A percentile compares a stretch with the other conserved stretches of the same genome.
These are phyloP conservation scores for Pontederia paniculata DNA, from an alignment of 176 grass and related monocot species.

Conservation along the genomic window DNA sequence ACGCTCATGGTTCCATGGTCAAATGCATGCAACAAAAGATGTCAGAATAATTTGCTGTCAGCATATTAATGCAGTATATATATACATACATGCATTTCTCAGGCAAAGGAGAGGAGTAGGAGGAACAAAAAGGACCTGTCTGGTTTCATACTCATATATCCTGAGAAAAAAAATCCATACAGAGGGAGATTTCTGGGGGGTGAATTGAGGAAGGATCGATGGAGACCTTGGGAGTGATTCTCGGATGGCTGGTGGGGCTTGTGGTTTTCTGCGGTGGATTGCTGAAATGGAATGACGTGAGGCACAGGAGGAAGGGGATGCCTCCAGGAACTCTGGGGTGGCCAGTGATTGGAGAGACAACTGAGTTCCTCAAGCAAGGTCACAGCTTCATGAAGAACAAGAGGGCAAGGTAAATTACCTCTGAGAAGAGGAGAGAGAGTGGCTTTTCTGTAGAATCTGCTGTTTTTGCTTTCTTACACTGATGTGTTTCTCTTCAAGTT, in stretches of 20 bases:
- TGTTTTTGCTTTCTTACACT: no score
- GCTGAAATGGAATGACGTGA: conserved; percentile 22
- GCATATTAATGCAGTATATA: no score
- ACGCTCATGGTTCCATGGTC: no score
- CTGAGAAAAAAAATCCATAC: not conserved
- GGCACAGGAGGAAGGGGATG: conserved; percentile 15
- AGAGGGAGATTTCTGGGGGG: not conserved
- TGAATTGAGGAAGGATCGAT: not conserved
- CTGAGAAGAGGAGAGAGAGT: not conserved
- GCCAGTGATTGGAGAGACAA: conserved; percentile 21
- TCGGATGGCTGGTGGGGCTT: not conserved
- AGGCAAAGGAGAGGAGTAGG: no score
- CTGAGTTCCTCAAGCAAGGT: conserved; percentile 17
- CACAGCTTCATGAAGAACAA: conserved; percentile 17
- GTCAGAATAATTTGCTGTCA: no score
- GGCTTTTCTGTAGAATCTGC: no score
- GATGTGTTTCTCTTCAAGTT: no score
- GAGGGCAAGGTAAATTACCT: conserved; percentile 16
- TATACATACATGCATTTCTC: no score
- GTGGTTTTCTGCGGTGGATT: conserved; percentile 11
- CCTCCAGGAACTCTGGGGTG: conserved; percentile 28
- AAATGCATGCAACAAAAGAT: no score
- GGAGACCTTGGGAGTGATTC: not conserved
- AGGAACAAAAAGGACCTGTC: no score
- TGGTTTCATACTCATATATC: no score